Evolutionary conservation across 2,329 filamentous ascomycete species (phyloP).

Genomic region (Xylaria sp.): DNA sequence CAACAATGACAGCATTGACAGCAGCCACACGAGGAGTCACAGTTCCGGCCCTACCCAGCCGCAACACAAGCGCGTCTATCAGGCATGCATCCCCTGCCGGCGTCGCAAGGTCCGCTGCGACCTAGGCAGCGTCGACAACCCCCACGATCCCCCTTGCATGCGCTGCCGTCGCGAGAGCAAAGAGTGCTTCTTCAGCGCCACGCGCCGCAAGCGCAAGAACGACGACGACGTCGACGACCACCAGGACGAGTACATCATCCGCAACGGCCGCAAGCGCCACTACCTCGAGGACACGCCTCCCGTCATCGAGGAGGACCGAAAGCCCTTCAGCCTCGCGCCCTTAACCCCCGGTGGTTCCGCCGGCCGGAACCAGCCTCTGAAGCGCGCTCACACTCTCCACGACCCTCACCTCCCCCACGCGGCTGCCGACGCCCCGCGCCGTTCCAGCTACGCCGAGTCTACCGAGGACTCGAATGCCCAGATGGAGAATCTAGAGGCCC

Average conservation of each 20-base stretch:
- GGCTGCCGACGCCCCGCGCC: constrained; percentile 40
- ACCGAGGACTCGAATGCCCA: constrained; percentile 65
- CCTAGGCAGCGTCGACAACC: constrained; percentile 83
- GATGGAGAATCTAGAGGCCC: constrained; percentile 68
- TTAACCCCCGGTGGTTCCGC: constrained; percentile 69
- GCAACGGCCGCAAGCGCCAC: constrained; percentile 74
- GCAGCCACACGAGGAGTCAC: constrained; percentile 16
- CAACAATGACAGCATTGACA: not conserved
- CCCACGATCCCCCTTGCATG: constrained; percentile 90
- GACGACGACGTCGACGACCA: constrained; percentile 64
- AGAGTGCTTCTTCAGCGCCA: constrained; percentile 96
- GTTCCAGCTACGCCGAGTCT: constrained; percentile 39
- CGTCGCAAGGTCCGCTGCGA: constrained; percentile 68
- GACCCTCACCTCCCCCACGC: constrained; percentile 36
- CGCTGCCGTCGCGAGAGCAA: constrained; percentile 94
- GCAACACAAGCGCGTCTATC: constrained; percentile 67
- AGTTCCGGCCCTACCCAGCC: constrained; percentile 26
- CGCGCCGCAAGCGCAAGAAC: constrained; percentile 86
- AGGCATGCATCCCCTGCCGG: constrained; percentile 67
- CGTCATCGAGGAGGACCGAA: constrained; percentile 48
- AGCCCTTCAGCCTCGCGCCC: constrained; percentile 59
- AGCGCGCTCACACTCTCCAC: constrained; percentile 57
- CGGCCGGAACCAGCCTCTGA: constrained; percentile 69
- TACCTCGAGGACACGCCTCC: constrained; percentile 55
- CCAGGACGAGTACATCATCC: constrained; percentile 70